Percentiles rank a stretch among this genome's conserved stretches.
Conservation (phyloP, 306 rosid genomes). For the Crotalaria pallida region DNA sequence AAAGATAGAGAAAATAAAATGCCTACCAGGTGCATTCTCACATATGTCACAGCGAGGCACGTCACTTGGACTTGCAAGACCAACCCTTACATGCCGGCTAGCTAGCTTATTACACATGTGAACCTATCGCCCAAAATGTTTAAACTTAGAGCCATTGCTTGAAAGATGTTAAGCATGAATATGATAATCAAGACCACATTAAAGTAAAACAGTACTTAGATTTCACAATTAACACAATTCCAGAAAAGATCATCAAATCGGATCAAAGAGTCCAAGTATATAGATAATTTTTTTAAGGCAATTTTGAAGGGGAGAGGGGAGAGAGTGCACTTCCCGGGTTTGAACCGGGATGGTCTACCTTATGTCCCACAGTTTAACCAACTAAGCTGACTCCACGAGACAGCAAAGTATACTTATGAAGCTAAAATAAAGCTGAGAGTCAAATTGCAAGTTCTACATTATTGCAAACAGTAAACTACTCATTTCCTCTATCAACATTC, state of each 20-base stretch:
- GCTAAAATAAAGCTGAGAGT: background rate
- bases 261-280: too few species aligned
- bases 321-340: too few species aligned
- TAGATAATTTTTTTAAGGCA: too few species aligned
- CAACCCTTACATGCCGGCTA: constrained; percentile 93
- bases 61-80: constrained; percentile 89
- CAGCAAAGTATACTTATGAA: background rate
- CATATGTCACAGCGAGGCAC: constrained; percentile 94
- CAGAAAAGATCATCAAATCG: background rate
- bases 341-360: too few species aligned
- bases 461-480: background rate
- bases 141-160: constrained; percentile 14
- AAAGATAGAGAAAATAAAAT: background rate
- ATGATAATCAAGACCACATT: constrained; percentile 1
- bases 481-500: background rate
- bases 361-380: too few species aligned
- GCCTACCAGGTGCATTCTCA: constrained; percentile 91
- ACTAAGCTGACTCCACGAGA: too few species aligned
- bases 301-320: too few species aligned
- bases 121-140: constrained; percentile 50
- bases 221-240: background rate
- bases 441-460: background rate
- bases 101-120: constrained; percentile 98
- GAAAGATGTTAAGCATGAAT: constrained; percentile 7
- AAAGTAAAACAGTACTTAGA: constrained; percentile 8